These are phyloP conservation scores for Ophiostoma montium DNA, from an alignment of 2,329 filamentous ascomycete genomes.

Conservation along the genomic window DNA sequence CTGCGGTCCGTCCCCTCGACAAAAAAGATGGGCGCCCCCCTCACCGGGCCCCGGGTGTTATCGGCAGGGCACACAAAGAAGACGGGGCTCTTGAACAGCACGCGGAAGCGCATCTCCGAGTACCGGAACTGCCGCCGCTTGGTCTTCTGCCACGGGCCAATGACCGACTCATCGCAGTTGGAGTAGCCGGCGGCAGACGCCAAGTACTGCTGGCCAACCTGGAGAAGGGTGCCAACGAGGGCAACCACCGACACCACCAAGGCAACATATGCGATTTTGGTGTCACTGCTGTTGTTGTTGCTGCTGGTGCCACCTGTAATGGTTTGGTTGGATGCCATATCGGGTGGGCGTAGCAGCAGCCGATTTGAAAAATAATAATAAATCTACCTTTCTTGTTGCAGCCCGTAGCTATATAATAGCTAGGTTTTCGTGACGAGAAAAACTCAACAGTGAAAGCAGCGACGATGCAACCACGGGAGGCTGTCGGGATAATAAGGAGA, in stretches of 20 bases:
- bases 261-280: slow-evolving; percentile 28
- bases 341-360: background rate
- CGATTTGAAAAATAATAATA: background rate
- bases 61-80: slow-evolving; percentile 32
- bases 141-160: slow-evolving; percentile 30
- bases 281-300: slow-evolving; percentile 18
- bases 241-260: slow-evolving; percentile 34
- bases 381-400: too few relatives aligned
- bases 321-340: slow-evolving; percentile 3
- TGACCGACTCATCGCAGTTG: slow-evolving; percentile 32
- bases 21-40: slow-evolving; percentile 19
- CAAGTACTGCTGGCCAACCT: slow-evolving; percentile 36
- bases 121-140: slow-evolving; percentile 27
- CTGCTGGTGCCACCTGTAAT: background rate
- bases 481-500: too few relatives aligned
- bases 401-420: too few relatives aligned
- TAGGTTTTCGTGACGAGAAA: too few relatives aligned
- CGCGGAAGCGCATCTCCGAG: slow-evolving; percentile 34
- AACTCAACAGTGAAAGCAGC: too few relatives aligned
- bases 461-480: too few relatives aligned
- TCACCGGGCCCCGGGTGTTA: slow-evolving; percentile 24
- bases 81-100: slow-evolving; percentile 34
- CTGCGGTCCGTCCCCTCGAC: slow-evolving; percentile 26
- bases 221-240: slow-evolving; percentile 29
- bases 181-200: slow-evolving; percentile 35